phyloP scores from a whole-genome alignment of 148 eudicot species.

The Rhododendron williamsianum region DNA sequence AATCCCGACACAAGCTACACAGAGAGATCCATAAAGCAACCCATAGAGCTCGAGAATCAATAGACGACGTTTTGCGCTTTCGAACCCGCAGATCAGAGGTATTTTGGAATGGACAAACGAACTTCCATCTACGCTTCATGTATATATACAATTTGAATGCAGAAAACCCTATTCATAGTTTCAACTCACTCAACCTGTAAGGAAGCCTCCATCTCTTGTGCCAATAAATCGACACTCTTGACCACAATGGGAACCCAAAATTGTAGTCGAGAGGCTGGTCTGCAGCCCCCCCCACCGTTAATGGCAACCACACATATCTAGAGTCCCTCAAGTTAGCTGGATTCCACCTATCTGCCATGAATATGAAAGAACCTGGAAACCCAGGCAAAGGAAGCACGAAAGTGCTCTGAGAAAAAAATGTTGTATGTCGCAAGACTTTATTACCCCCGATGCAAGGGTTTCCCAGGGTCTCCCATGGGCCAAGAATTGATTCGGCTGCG shows the following conservation, averaged over 20 bases:
- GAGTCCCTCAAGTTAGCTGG: conserved; percentile 92
- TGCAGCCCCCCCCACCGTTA: conserved; percentile 64
- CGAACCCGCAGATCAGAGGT: not conserved
- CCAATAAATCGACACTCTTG: conserved; percentile 89
- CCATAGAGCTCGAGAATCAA: not conserved
- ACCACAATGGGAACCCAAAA: conserved; percentile 93
- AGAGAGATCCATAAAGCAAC: not conserved
- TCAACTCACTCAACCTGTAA: conserved; percentile 35
- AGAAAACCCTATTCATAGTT: conserved; percentile 2
- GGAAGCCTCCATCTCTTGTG: conserved; percentile 92
- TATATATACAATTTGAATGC: not conserved
- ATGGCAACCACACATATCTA: conserved; percentile 89
- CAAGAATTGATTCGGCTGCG: conserved; percentile 72
- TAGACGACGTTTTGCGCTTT: not conserved
- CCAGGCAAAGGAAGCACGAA: conserved; percentile 79
- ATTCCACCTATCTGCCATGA: conserved; percentile 97
- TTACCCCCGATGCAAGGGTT: conserved; percentile 89
- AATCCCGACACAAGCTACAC: not conserved
- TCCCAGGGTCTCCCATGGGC: conserved; percentile 90
- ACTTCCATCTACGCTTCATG: not conserved
- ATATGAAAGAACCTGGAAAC: conserved; percentile 54
- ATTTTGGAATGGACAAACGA: not conserved
- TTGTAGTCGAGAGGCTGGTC: conserved; percentile 77
- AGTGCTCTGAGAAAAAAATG: conserved; percentile 87
- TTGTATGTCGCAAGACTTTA: conserved; percentile 54